Evolutionary conservation across 2,329 filamentous ascomycete species (phyloP).

Genomic region (Phoma sp.): DNA sequence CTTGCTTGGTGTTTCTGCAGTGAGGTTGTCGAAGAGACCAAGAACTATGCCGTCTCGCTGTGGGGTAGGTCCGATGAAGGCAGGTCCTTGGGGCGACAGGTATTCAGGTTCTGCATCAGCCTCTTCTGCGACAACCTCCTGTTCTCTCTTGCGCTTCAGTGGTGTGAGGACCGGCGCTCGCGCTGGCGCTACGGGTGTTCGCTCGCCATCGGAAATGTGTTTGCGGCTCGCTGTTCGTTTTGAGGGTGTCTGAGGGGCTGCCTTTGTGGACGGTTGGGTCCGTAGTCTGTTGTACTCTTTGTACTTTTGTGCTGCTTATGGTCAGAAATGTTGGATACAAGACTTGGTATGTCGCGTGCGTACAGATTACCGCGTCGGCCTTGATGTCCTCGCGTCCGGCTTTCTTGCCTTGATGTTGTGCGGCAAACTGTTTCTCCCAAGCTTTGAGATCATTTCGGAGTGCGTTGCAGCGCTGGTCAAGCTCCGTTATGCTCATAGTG

Average conservation of each 20-base stretch:
- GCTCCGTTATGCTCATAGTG: constrained; percentile 37
- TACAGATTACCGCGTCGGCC: constrained; percentile 73
- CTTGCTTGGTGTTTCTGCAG: constrained; percentile 56
- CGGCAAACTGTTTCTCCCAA: constrained; percentile 75
- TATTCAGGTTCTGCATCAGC: constrained; percentile 21
- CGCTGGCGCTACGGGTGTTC: constrained; percentile 35
- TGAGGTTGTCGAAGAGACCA: constrained; percentile 76
- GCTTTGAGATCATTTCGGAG: constrained; percentile 74
- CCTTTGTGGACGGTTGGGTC: constrained; percentile 35
- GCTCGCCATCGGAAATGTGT: constrained; percentile 25
- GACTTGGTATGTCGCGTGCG: constrained; percentile 23
- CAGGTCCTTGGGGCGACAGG: constrained; percentile 41
- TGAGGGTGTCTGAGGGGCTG: constrained; percentile 41
- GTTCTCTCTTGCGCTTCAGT: constrained; percentile 41
- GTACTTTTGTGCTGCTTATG: constrained; percentile 69
- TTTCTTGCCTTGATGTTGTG: constrained; percentile 69
- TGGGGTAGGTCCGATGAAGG: constrained; percentile 74
- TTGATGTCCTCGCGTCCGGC: constrained; percentile 79
- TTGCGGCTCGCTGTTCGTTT: constrained; percentile 36
- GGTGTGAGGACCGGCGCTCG: constrained; percentile 33
- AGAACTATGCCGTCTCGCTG: constrained; percentile 79
- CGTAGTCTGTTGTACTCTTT: constrained; percentile 75
- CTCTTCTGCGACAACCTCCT: constrained; percentile 23
- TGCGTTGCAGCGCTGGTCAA: constrained; percentile 79
- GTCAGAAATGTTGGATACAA: constrained; percentile 16